Evolutionary conservation across 116 monocot genomes (phyloP).

Genomic region (Trichopus zeylanicus): DNA sequence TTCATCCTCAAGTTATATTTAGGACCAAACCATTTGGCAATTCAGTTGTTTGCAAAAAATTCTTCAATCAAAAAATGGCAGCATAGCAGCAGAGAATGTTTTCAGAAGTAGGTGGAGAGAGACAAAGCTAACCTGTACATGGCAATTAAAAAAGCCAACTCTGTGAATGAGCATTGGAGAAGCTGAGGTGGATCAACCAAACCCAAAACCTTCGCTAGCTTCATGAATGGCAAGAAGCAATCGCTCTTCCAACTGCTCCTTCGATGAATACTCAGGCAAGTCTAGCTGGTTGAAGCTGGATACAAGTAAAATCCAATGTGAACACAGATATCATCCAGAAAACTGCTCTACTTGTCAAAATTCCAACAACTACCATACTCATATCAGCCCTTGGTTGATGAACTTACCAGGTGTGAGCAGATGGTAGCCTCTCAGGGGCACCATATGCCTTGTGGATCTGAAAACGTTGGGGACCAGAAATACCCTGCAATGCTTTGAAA

Average conservation of each 20-base stretch:
- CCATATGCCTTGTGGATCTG: conserved; percentile 67
- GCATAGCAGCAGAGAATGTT: too few relatives aligned
- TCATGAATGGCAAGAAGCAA: conserved; percentile 58
- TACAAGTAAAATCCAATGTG: neutral
- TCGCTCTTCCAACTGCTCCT: conserved; percentile 56
- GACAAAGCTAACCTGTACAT: conserved; percentile 11
- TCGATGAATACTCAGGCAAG: conserved; percentile 49
- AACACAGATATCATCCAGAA: too few relatives aligned
- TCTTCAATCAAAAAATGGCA: too few relatives aligned
- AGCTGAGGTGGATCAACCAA: conserved; percentile 29
- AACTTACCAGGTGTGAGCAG: conserved; percentile 55
- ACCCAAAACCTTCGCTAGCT: conserved; percentile 68
- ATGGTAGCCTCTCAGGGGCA: conserved; percentile 58
- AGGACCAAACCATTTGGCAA: too few relatives aligned
- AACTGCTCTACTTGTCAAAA: too few relatives aligned
- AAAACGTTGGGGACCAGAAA: conserved; percentile 53
- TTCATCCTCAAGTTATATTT: too few relatives aligned
- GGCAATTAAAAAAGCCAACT: conserved; percentile 1
- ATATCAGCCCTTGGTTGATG: neutral
- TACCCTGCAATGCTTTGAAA: conserved; percentile 52
- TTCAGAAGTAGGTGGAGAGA: too few relatives aligned
- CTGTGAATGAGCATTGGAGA: neutral
- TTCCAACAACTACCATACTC: neutral
- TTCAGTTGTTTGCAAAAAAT: too few relatives aligned
- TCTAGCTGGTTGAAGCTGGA: conserved; percentile 68